Conservation (phyloP, 2,329 filamentous ascomycete species). For the Paecilomyces dactylethromorphus region DNA sequence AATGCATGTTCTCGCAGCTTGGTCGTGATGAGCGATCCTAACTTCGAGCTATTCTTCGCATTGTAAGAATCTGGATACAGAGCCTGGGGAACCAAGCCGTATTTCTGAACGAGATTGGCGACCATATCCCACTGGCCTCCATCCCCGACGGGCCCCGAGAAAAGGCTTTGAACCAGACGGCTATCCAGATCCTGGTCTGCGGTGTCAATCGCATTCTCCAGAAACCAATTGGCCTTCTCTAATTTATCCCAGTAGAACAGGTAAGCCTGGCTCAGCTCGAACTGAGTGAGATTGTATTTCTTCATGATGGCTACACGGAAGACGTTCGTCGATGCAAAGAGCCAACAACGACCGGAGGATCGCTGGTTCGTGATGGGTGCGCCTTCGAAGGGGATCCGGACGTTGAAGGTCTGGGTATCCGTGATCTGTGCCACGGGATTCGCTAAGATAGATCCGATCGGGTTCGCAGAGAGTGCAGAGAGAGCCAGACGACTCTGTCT, state of each 20-base stretch:
- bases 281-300: slow-evolving; percentile 67
- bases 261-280: slow-evolving; percentile 83
- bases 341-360: slow-evolving; percentile 78
- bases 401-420: slow-evolving; percentile 76
- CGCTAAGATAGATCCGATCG: slow-evolving; percentile 60
- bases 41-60: slow-evolving; percentile 60
- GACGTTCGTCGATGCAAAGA: slow-evolving; percentile 86
- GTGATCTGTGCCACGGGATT: slow-evolving; percentile 56
- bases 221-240: slow-evolving; percentile 84
- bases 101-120: slow-evolving; percentile 76
- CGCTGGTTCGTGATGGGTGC: slow-evolving; percentile 79
- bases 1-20: slow-evolving; percentile 83
- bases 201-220: slow-evolving; percentile 76
- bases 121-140: slow-evolving; percentile 94
- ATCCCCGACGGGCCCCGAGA: slow-evolving; percentile 64
- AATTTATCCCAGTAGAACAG: slow-evolving; percentile 93
- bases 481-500: slow-evolving; percentile 63
- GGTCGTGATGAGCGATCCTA: slow-evolving; percentile 71
- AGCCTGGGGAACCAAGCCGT: slow-evolving; percentile 76
- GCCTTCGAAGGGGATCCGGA: slow-evolving; percentile 75
- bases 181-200: slow-evolving; percentile 63
- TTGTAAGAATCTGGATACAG: slow-evolving; percentile 80
- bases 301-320: slow-evolving; percentile 86
- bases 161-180: slow-evolving; percentile 63
- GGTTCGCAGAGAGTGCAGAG: slow-evolving; percentile 61